Percentiles rank a stretch among this genome's conserved stretches.
Evolutionary conservation across 257 asterid genomes (phyloP).

Genomic region (Cordia subcordata): DNA sequence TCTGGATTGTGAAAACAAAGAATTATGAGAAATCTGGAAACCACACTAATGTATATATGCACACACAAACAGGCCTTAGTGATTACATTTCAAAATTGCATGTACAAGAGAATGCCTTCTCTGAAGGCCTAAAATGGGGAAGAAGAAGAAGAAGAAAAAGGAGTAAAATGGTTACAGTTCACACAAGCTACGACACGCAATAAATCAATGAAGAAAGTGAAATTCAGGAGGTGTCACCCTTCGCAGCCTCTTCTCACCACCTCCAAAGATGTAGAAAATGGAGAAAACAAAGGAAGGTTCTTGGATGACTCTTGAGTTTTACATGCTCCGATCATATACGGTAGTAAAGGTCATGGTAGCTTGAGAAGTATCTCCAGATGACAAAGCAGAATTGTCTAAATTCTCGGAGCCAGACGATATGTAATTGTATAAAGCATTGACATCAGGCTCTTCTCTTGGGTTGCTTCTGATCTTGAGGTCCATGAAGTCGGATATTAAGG

Average conservation of each 20-base stretch:
- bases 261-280: not conserved
- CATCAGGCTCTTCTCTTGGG: conserved; percentile 33
- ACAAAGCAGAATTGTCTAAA: conserved; percentile 28
- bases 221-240: not conserved
- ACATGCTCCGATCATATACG: conserved; percentile 20
- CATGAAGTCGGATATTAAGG: conserved; percentile 86
- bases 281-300: not conserved
- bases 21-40: no score
- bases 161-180: no score
- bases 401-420: conserved; percentile 54
- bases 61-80: no score
- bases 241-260: not conserved
- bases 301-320: not conserved
- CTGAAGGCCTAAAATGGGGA: not conserved
- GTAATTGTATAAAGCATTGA: conserved; percentile 22
- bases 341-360: conserved; percentile 46
- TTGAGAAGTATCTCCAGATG: conserved; percentile 48
- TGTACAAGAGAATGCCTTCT: not conserved
- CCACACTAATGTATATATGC: no score
- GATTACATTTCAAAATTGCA: no score
- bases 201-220: not conserved
- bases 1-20: no score
- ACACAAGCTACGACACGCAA: not conserved
- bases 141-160: no score
- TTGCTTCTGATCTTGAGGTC: conserved; percentile 60